Base-by-base conservation (phyloP, 208 protist species). In the Crithidia sp. region DNA sequence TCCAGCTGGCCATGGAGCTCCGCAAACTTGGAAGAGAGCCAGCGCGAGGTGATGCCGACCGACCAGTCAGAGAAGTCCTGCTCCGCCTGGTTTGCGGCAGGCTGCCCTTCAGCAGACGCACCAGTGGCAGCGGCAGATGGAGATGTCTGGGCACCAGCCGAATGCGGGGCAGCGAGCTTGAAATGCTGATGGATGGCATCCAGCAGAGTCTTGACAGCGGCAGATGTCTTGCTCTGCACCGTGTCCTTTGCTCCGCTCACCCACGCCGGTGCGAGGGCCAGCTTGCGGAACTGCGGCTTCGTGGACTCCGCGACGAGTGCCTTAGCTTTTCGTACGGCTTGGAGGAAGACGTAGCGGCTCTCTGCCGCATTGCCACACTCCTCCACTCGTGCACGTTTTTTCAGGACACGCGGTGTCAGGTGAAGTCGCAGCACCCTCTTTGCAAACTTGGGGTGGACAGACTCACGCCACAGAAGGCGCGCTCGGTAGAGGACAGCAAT, bases 241-340 rank as follows among this genome's bases (percentile, higher is more conserved):
- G 67, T 62, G 66, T 92, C 87, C 39, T 76, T 82, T 3, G 55
- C 55, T 8, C 71, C 53, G 14, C 82, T 92, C 67, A 92, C 85
- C 85, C 87, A 92, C n/a, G 76, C 76, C 7, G 87, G 87, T 2
- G 87, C 79, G 7, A 92, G 74, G 7, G 80, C 84, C 6, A 67
- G 63, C 64, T 86, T 87, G 36, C 77, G 71, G 10, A 70, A 41
- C 40, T 54, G 52, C 14, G 79, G 68, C 57, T 65, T 49, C 41
- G 47, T 12, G 0, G 79, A 55, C 58, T 75, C 75, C 36, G 44
- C 55, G 10, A 40, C 68, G 14, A 81, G 58, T 1, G 44, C 68
- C 40, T 79, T 76, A 9, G 78, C 74, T 1, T 67, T 28, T 4
- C 41, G 40, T 2, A 77, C 82, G 6, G 82, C 82, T 16, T 80